Percentiles rank a stretch among this genome's conserved stretches.
These are phyloP conservation scores for Metschnikowia corniflorae DNA, from an alignment of 805 yeast genomes.

Conservation along the genomic window DNA sequence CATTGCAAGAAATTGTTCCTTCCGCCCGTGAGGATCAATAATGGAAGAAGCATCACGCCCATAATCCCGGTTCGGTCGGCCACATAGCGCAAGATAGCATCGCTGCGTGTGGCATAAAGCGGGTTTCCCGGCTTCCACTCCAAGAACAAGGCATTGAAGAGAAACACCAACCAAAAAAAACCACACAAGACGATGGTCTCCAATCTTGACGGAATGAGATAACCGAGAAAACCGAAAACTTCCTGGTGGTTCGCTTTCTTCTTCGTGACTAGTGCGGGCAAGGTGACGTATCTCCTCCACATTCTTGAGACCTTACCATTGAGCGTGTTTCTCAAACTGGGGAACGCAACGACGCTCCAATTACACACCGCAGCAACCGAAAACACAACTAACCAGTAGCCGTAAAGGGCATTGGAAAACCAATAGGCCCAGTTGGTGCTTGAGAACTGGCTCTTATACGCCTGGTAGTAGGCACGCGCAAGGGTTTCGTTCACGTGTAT, in stretches of 20 bases:
- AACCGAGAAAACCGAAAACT: slow-evolving; percentile 21
- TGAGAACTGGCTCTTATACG: slow-evolving; percentile 5
- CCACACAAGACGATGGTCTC: slow-evolving; percentile 24
- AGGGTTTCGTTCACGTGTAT: slow-evolving; percentile 7
- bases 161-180: slow-evolving; percentile 15
- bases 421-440: slow-evolving; percentile 14
- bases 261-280: slow-evolving; percentile 37
- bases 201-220: slow-evolving; percentile 24
- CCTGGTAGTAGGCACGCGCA: slow-evolving; percentile 3
- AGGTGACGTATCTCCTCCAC: slow-evolving; percentile 32
- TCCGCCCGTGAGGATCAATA: slow-evolving; percentile 18
- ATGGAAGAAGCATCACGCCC: slow-evolving; percentile 16
- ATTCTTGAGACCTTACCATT: slow-evolving; percentile 28
- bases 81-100: slow-evolving; percentile 11
- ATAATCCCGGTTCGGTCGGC: slow-evolving; percentile 18
- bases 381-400: slow-evolving; percentile 15
- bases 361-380: slow-evolving; percentile 13
- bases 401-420: slow-evolving; percentile 11
- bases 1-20: slow-evolving; percentile 20
- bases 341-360: slow-evolving; percentile 16
- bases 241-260: slow-evolving; percentile 27
- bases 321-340: slow-evolving; percentile 8
- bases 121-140: slow-evolving; percentile 30
- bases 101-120: slow-evolving; percentile 22
- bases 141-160: slow-evolving; percentile 17